A percentile compares a stretch with the other conserved stretches of the same genome.
phyloP scores from a whole-genome alignment of 306 rosid genomes.

The Abrus precatorius region DNA sequence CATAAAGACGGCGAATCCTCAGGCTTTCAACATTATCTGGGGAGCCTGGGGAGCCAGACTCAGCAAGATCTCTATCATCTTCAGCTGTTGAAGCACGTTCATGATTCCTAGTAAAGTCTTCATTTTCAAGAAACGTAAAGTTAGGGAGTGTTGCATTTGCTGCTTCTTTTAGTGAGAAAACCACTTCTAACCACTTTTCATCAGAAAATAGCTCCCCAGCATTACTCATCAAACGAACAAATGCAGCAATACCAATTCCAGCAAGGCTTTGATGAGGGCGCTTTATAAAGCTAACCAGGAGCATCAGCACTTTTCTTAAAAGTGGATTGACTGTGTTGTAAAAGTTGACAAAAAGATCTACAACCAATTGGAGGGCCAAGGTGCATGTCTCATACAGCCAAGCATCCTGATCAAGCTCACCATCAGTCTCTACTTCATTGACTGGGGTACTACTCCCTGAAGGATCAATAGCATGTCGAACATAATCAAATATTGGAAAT shows the following conservation, averaged over 20 bases:
- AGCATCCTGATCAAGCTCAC: slow-evolving; percentile 92
- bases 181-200: slow-evolving; percentile 98
- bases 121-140: slow-evolving; percentile 71
- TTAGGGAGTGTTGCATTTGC: slow-evolving; percentile 89
- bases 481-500: slow-evolving; percentile 96
- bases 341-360: slow-evolving; percentile 95
- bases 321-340: slow-evolving; percentile 93
- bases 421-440: slow-evolving; percentile 61
- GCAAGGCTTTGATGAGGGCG: slow-evolving; percentile 99
- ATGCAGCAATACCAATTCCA: slow-evolving; percentile 98
- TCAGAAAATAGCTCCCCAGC: slow-evolving; percentile 92
- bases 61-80: slow-evolving; percentile 60
- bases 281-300: slow-evolving; percentile 89
- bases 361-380: slow-evolving; percentile 96
- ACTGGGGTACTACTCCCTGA: slow-evolving; percentile 69
- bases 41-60: slow-evolving; percentile 57
- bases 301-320: slow-evolving; percentile 85
- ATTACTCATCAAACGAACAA: slow-evolving; percentile 96
- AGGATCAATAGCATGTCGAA: slow-evolving; percentile 97
- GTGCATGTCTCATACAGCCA: slow-evolving; percentile 99
- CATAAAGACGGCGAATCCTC: slow-evolving; percentile 60
- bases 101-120: slow-evolving; percentile 53
- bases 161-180: slow-evolving; percentile 84
- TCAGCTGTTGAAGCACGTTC: slow-evolving; percentile 58
- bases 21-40: slow-evolving; percentile 62